Base-by-base conservation (phyloP, 2,329 filamentous ascomycete species). In the Graphilbum sp. region DNA sequence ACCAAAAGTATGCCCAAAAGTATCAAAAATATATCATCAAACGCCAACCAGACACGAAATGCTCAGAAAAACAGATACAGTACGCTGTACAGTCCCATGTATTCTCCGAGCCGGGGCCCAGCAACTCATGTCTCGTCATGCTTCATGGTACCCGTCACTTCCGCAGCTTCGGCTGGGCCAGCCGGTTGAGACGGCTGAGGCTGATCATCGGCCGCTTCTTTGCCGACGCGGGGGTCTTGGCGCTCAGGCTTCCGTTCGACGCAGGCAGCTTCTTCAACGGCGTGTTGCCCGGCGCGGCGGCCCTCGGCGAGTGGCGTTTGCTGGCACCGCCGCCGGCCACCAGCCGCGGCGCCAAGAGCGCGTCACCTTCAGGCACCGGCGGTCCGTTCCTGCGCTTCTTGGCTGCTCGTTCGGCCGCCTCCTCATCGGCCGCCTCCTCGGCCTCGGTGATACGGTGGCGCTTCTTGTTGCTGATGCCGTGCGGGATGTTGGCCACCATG, bases 401-500 rank as follows among this genome's bases (percentile, higher is more conserved):
- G 20, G 63, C 58, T 2, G 65, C 66, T 13, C 69, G 65, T 41
- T 65, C 58, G 3, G 52, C 55, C 3, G 58, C 63, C 43, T 66
- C 60, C 34, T 61, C 53, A 36, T 67, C 64, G 0, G 63, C 62
- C 25, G 70, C 66, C 38, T 75, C 71, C 39, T 71, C 69, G 32
- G 73, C 70, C 35, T 63, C 65, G 37, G 57, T 66, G 15, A 66
- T 64, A n/a, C 74, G 64, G 47, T 68, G 64, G 20, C 75, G 69
- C 57, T 77, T 79, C 62, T 79, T 79, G 58, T 72, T 78, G 8
- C 61, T 54, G 56, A 79, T 69, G 16, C 75, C 75, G 46, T 79
- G 75, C 4, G 70, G 63, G 29, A 73, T 63, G 30, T 63, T 63
- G 36, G 65, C 61, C 19, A 34, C 29, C 17, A 51, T 45, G 6